These are phyloP conservation scores for Cicer chorassanicum DNA, from an alignment of 306 rosid genomes.

Conservation along the genomic window DNA sequence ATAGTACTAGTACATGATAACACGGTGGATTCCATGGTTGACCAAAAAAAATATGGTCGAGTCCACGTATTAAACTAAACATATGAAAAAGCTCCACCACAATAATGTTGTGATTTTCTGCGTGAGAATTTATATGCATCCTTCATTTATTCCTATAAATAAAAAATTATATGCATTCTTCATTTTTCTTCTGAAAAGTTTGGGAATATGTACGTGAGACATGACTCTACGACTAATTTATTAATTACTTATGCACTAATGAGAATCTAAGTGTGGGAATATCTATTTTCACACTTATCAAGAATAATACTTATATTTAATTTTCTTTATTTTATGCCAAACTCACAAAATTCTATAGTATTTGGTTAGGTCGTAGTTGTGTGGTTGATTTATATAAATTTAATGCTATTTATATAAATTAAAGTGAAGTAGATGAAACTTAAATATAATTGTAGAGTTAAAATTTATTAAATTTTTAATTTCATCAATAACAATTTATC, in stretches of 20 bases:
- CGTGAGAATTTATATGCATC: not conserved
- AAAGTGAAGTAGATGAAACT: no score
- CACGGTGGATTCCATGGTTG: no score
- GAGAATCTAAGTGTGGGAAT: not conserved
- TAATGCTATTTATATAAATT: no score
- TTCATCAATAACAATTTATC: no score
- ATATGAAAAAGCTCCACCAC: conserved; percentile 10
- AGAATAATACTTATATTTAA: no score
- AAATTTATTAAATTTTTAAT: no score
- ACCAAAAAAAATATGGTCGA: not conserved
- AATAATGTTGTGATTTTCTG: not conserved
- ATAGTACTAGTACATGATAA: not conserved
- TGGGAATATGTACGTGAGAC: not conserved
- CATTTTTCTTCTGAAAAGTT: conserved; percentile 23
- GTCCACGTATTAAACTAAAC: not conserved
- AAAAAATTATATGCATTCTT: not conserved
- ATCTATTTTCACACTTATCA: no score
- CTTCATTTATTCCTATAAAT: not conserved
- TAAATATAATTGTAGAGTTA: no score
- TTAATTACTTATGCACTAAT: not conserved
- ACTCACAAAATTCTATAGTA: no score
- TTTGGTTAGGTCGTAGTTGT: no score
- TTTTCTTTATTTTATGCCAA: no score
- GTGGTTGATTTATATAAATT: no score
- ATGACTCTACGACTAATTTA: not conserved